Percentiles rank a stretch among this genome's conserved stretches.
phyloP scores from a whole-genome alignment of 306 rosid genomes.

The Quercus robur region DNA sequence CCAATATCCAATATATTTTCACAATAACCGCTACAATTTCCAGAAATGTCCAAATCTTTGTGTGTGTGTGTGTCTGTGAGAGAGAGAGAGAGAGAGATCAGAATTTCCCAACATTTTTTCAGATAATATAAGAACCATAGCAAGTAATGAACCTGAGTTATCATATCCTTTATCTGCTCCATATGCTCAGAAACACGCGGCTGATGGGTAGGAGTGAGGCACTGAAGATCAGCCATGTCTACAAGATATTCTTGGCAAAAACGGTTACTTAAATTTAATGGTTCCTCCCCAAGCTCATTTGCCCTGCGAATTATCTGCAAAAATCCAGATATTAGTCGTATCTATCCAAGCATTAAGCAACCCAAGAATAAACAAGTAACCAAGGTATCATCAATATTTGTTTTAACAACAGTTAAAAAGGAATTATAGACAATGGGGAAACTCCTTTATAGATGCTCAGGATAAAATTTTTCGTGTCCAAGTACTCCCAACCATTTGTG shows the following conservation, averaged over 20 bases:
- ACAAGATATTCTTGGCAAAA: constrained; percentile 76
- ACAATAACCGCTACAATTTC: background rate
- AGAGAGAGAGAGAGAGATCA: background rate
- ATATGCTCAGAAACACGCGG: constrained; percentile 91
- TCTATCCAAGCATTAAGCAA: constrained; percentile 17
- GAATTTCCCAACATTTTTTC: background rate
- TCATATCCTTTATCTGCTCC: constrained; percentile 81
- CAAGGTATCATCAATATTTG: background rate
- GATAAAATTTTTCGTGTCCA: background rate
- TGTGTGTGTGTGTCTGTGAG: background rate
- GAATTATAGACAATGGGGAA: background rate
- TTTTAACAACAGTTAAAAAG: background rate
- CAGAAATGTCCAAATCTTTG: background rate
- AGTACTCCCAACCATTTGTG: background rate
- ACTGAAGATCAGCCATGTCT: constrained; percentile 82
- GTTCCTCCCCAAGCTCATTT: constrained; percentile 81
- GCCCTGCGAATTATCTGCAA: constrained; percentile 85
- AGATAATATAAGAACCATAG: background rate
- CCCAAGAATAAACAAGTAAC: constrained; percentile 3
- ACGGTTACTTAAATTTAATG: constrained; percentile 60
- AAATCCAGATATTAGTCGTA: constrained; percentile 29
- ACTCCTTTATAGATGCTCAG: background rate
- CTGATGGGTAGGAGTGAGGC: constrained; percentile 74
- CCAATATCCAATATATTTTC: background rate
- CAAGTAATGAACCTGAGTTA: constrained; percentile 50